phyloP scores from a whole-genome alignment of 768 basidiomycete species.

The Calocera cornea region DNA sequence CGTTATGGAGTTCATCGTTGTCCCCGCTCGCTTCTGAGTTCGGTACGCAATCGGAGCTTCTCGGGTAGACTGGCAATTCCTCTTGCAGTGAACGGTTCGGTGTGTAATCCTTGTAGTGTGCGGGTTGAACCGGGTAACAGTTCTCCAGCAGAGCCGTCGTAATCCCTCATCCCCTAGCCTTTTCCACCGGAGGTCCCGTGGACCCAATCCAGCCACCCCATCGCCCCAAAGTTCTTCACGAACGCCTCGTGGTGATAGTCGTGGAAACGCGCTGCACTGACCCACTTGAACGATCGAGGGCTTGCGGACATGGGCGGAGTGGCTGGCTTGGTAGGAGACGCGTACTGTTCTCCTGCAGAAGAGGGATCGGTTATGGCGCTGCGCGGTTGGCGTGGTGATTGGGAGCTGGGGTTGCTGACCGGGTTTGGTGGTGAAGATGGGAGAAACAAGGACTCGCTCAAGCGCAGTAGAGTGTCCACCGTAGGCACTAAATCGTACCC shows the following conservation, averaged over 20 bases:
- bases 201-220: constrained; percentile 22
- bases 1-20: no score
- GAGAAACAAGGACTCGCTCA: neutral
- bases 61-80: no score
- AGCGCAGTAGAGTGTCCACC: neutral
- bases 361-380: no score
- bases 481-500: constrained; percentile 12
- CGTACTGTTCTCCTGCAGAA: neutral
- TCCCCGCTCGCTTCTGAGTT: no score
- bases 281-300: constrained; percentile 17
- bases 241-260: constrained; percentile 25
- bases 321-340: neutral
- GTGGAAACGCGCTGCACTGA: constrained; percentile 19
- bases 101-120: no score
- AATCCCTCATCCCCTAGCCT: neutral
- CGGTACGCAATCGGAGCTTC: no score
- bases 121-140: no score
- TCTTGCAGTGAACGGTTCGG: no score
- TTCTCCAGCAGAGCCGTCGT: no score
- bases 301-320: neutral
- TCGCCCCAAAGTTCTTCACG: constrained; percentile 19
- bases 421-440: neutral
- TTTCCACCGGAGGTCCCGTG: neutral
- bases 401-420: neutral
- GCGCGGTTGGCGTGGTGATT: neutral